Evolutionary conservation across 768 basidiomycete genomes (phyloP), one percentile per base, ranked within the genome.

Genomic region (Strobilomyces confusus): DNA sequence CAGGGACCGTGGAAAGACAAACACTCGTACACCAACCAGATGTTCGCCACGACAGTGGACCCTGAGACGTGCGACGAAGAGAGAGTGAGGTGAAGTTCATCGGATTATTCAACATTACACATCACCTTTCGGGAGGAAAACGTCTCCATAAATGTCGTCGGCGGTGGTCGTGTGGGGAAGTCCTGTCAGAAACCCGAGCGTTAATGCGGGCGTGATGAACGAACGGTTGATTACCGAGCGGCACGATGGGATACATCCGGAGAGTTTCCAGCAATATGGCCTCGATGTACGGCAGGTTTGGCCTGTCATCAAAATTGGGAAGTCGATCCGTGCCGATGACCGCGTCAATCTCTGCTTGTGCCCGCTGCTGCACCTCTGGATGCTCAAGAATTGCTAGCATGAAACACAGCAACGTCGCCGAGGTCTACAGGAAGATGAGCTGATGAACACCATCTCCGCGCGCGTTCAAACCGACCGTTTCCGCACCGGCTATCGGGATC

Each of bases 381-480:
- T 70, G 38, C 8, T 54, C 51, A 9, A 65, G 26, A 66, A 73
- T 73, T 13, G 63, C 65, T n/a, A 72, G 56, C 52, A 72, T 56
- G 50, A 75, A 72, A 2, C 41, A 50, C 22, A 52, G 52, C 41
- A 59, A 32, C 13, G 51, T 56, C 1, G 65, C 38, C 1, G 44
- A n/a, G 3, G 52, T 49, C 65, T 66, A 33, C 23, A 11, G 51
- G 45, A 14, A 14, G 33, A 2, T 52, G 30, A 58, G 29, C 15
- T 36, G 7, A 36, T 15, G 51, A 11, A 51, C 9, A 4, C n/a
- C 57, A 26, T 20, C 9, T 7, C n/a, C 17, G 22, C 1, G 38
- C 1, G 8, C 4, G 22, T 22, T 22, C 4, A 19, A 5, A 56
- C 65, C 36, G 8, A 59, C 58, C 0, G 64, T 58, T 45, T 59